Conservation (phyloP, 75 land plant species). For the Picea sitchensis region DNA sequence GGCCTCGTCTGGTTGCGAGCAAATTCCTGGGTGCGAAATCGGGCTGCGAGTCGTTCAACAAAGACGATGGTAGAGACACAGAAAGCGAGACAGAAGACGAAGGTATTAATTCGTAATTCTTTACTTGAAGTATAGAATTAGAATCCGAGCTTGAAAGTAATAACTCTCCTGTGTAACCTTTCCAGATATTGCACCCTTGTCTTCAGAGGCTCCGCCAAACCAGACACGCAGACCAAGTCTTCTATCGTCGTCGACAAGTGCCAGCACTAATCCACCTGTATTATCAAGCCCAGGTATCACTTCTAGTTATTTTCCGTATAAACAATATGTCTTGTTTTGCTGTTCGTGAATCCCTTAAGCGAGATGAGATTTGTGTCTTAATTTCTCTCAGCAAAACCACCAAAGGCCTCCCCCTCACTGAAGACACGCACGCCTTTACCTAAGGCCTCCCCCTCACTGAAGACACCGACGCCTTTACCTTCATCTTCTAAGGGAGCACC, state of each 20-base stretch:
- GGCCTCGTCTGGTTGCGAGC: constrained; percentile 44
- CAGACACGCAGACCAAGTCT: constrained; percentile 10
- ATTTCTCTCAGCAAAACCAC: not conserved
- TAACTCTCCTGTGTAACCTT: not conserved
- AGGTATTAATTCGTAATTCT: not conserved
- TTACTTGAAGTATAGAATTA: not conserved
- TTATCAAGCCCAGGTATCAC: too few species aligned
- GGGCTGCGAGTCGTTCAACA: constrained; percentile 24
- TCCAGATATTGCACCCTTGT: constrained; percentile 7
- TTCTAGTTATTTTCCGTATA: too few species aligned
- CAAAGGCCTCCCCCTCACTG: not conserved
- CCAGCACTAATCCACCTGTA: too few species aligned
- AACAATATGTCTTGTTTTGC: too few species aligned
- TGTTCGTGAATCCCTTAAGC: too few species aligned
- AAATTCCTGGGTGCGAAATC: constrained; percentile 29
- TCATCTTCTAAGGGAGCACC: not conserved
- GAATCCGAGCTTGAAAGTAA: too few species aligned
- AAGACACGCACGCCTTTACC: not conserved
- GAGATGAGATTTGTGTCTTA: not conserved
- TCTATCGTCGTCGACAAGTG: not conserved
- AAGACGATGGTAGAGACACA: constrained; percentile 14
- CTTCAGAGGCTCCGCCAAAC: not conserved
- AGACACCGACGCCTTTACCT: not conserved
- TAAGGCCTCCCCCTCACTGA: not conserved
- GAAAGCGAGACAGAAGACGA: constrained; percentile 9